Percentiles rank a stretch among this genome's conserved stretches.
Evolutionary conservation across 495 filamentous ascomycete genomes (phyloP).

Genomic region (Bacidia rubella): DNA sequence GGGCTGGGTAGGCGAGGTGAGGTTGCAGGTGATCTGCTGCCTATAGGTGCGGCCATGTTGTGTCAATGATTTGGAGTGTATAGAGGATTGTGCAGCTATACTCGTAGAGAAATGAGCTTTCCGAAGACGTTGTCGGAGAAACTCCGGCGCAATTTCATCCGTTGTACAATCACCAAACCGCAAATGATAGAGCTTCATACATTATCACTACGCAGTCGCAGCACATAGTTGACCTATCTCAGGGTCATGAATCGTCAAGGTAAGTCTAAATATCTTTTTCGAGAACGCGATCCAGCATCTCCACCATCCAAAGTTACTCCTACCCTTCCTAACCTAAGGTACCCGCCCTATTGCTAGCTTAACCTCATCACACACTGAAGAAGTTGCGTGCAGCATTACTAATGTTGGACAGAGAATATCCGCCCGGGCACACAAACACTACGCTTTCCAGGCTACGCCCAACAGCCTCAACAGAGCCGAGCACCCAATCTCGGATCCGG

Average conservation of each 20-base stretch:
- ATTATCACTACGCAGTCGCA: background rate
- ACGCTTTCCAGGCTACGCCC: conserved; percentile 1
- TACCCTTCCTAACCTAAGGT: too few species aligned
- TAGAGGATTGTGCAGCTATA: background rate
- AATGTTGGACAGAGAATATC: background rate
- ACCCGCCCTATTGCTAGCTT: too few species aligned
- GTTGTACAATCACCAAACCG: background rate
- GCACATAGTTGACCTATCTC: background rate
- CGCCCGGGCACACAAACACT: background rate
- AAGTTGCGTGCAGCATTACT: too few species aligned
- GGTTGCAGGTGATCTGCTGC: conserved; percentile 49
- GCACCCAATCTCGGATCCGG: conserved; percentile 48
- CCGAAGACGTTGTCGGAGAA: too few species aligned
- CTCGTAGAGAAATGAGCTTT: background rate
- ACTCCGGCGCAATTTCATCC: too few species aligned
- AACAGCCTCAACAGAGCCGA: conserved; percentile 12
- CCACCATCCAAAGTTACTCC: background rate
- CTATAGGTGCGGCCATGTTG: conserved; percentile 24
- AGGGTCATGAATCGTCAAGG: conserved; percentile 18
- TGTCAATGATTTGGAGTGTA: background rate
- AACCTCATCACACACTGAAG: too few species aligned
- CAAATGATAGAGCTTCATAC: background rate
- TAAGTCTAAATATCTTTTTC: conserved; percentile 10
- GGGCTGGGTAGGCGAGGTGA: conserved; percentile 81
- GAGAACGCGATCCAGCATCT: too few species aligned